Evolutionary conservation across 768 basidiomycete species (phyloP).

Genomic region (Naganishia onofrii): DNA sequence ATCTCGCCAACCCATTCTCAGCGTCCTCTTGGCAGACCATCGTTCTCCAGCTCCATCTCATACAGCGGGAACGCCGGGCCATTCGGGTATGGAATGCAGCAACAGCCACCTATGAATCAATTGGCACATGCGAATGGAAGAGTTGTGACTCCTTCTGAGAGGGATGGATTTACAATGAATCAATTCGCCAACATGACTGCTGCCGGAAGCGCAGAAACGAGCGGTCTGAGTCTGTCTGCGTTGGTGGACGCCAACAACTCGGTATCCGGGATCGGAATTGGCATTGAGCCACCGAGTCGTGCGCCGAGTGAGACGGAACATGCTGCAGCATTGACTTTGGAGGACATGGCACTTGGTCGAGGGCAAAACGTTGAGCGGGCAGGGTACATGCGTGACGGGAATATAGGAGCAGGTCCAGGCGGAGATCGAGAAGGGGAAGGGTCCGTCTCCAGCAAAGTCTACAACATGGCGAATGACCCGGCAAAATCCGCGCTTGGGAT

Average conservation of each 20-base stretch:
- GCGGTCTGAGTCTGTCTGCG: slow-evolving; percentile 3
- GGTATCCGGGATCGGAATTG: slow-evolving; percentile 3
- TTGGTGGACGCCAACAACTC: not conserved
- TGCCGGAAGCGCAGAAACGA: not conserved
- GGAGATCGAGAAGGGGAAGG: not conserved
- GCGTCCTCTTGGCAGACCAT: not conserved
- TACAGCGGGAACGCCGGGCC: not conserved
- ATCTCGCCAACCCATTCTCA: slow-evolving; percentile 8
- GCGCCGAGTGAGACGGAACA: slow-evolving; percentile 27
- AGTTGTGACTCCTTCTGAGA: slow-evolving; percentile 11
- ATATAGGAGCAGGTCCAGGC: not conserved
- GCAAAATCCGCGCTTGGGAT: not conserved
- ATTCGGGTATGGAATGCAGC: not conserved
- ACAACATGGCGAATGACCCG: not conserved
- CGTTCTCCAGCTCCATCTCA: slow-evolving; percentile 1
- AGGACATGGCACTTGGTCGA: slow-evolving; percentile 24
- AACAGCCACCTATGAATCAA: slow-evolving; percentile 22
- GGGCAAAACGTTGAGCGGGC: slow-evolving; percentile 17
- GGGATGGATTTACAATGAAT: not conserved
- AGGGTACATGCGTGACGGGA: not conserved
- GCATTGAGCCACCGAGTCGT: slow-evolving; percentile 1
- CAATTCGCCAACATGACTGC: not conserved
- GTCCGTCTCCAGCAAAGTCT: not conserved
- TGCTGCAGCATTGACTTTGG: slow-evolving; percentile 21
- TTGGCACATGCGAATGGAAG: slow-evolving; percentile 16